phyloP scores from a whole-genome alignment of 768 basidiomycete species.

The Psilocybe azurescens region DNA sequence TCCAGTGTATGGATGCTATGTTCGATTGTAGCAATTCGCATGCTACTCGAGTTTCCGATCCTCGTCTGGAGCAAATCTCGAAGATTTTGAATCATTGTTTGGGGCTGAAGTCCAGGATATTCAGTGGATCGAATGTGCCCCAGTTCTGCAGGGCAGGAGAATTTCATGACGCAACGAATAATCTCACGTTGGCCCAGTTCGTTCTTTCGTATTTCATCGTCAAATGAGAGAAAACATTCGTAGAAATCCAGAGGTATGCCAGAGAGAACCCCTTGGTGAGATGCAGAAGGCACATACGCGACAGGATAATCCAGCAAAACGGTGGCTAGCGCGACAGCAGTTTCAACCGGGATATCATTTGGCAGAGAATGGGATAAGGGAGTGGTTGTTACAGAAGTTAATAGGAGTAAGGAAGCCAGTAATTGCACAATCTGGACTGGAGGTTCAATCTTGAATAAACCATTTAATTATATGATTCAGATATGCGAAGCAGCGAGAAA shows the following conservation, averaged over 20 bases:
- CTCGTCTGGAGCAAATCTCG: conserved; percentile 37
- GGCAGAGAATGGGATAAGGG: conserved; percentile 34
- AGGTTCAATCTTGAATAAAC: conserved; percentile 3
- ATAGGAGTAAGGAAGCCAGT: conserved; percentile 2
- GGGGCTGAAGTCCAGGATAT: conserved; percentile 14
- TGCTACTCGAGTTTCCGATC: conserved; percentile 18
- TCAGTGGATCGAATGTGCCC: conserved; percentile 16
- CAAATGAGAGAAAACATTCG: conserved; percentile 38
- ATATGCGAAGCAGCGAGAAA: not conserved
- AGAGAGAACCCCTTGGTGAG: conserved; percentile 38
- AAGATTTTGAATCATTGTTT: conserved; percentile 36
- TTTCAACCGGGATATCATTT: conserved; percentile 27
- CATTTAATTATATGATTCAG: not conserved
- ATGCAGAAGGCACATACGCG: conserved; percentile 44
- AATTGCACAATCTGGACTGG: conserved; percentile 9
- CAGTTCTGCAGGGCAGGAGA: conserved; percentile 55
- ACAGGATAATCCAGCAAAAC: conserved; percentile 68
- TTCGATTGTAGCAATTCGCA: conserved; percentile 1
- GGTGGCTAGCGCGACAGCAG: conserved; percentile 58
- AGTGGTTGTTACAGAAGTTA: not conserved
- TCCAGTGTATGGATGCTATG: conserved; percentile 13
- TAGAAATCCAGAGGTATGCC: conserved; percentile 56
- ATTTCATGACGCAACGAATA: conserved; percentile 54
- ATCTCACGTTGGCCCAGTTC: not conserved
- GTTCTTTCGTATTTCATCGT: not conserved